Base-by-base conservation (phyloP, 352 stramenopile species). In the Phytophthora pinifolia region DNA sequence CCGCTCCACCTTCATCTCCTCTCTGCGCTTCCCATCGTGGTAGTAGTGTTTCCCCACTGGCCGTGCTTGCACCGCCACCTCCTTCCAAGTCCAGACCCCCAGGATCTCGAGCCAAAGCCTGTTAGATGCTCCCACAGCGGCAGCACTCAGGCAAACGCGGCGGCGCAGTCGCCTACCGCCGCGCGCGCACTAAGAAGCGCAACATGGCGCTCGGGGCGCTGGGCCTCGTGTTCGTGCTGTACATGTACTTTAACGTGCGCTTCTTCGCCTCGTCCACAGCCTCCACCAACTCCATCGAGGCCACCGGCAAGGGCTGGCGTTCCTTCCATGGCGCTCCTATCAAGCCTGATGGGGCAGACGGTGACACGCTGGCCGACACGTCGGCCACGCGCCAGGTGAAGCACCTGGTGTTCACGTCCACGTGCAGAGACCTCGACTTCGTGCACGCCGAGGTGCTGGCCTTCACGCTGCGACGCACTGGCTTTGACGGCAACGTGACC, bases 351-450 rank as follows among this genome's bases (percentile, higher is more conserved):
- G 62, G 61, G 25, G 39, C n/a, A 2, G 49, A 59, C 8, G 62
- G 41, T 27, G 65, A 76, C 29, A 50, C 47, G 50, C 33, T 70
- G 56, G 52, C 52, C 59, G 46, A 25, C 58, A 25, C 68, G 10
- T 54, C 69, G 32, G 65, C 82, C n/a, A 74, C 72, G n/a, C 76
- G 80, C 22, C 59, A 76, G 9, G 72, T 87, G 10, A 58, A 73
- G 47, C 80, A 91, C 52, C 25, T 94, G 15, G 76, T 79, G 20
- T 94, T 92, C 67, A 90, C 82, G 47, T 91, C 84, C 10, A 76
- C 74, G 6, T 94, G 84, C 61, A 56, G 67, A 13, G 60, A 81
- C 31, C 37, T 76, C 6, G 82, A 94, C 53, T 59, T 88, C 22
- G 54, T 94, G 15, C 84, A 82, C 49, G 65, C 65, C 9, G 76